Conservation (phyloP, 1,139 yeast species). For the Kodamaea fungicola region DNA sequence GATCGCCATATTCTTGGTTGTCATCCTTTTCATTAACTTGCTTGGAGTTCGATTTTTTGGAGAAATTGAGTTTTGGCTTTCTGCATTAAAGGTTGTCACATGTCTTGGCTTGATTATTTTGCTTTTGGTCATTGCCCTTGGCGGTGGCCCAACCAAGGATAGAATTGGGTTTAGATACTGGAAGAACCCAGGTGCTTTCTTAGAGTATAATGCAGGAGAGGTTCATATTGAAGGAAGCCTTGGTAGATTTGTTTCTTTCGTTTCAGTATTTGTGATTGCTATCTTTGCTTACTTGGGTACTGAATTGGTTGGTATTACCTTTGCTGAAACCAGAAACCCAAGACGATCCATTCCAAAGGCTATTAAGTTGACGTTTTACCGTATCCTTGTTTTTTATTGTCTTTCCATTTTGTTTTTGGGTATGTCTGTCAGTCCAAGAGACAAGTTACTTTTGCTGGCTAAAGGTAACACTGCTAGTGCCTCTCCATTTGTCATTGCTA, state of each 20-base stretch:
- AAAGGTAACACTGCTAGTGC: slow-evolving; percentile 59
- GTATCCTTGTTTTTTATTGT: slow-evolving; percentile 69
- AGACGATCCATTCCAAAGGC: slow-evolving; percentile 76
- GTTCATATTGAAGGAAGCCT: slow-evolving; percentile 30
- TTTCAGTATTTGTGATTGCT: slow-evolving; percentile 67
- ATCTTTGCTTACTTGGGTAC: slow-evolving; percentile 75
- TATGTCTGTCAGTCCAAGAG: slow-evolving; percentile 71
- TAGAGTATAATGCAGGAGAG: slow-evolving; percentile 34
- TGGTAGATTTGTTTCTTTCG: slow-evolving; percentile 64
- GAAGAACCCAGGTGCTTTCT: slow-evolving; percentile 62
- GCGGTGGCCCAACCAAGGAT: slow-evolving; percentile 60
- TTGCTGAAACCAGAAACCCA: slow-evolving; percentile 76
- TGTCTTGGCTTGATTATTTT: slow-evolving; percentile 52
- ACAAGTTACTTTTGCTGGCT: slow-evolving; percentile 45
- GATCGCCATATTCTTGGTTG: slow-evolving; percentile 51
- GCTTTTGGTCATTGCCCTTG: slow-evolving; percentile 48
- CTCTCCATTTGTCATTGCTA: slow-evolving; percentile 67
- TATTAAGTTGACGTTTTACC: slow-evolving; percentile 69
- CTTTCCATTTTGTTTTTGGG: slow-evolving; percentile 66
- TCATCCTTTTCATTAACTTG: slow-evolving; percentile 32
- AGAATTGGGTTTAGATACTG: slow-evolving; percentile 67
- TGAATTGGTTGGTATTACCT: slow-evolving; percentile 65
- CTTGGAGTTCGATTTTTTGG: slow-evolving; percentile 51
- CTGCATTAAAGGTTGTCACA: slow-evolving; percentile 56
- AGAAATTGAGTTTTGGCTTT: slow-evolving; percentile 67